Evolutionary conservation across 2,329 filamentous ascomycete species (phyloP).

Genomic region (Aureobasidium melanogenum): DNA sequence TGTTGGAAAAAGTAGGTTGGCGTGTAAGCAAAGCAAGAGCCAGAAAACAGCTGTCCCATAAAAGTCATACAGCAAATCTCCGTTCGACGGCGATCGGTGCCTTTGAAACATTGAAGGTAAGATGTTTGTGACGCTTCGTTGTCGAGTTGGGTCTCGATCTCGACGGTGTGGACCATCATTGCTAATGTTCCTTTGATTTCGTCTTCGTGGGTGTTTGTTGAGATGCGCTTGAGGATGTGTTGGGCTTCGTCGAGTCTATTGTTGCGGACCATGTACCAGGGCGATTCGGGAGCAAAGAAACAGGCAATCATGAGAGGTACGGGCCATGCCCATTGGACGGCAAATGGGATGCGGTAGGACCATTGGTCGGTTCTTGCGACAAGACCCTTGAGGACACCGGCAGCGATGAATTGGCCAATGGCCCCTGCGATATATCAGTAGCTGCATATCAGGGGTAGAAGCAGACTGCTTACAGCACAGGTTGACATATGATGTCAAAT

Average conservation of each 20-base stretch:
- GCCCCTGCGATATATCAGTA: constrained; percentile 26
- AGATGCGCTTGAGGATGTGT: constrained; percentile 26
- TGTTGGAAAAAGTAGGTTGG: constrained; percentile 31
- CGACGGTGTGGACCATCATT: constrained; percentile 31
- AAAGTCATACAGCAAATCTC: constrained; percentile 37
- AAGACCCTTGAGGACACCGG: constrained; percentile 31
- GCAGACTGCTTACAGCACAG: constrained; percentile 39
- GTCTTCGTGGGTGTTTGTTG: constrained; percentile 17
- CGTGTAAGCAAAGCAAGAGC: constrained; percentile 34
- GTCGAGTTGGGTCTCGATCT: constrained; percentile 22
- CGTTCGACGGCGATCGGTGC: constrained; percentile 34
- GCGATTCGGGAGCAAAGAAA: constrained; percentile 26
- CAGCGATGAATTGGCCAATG: constrained; percentile 50
- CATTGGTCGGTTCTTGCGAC: constrained; percentile 28
- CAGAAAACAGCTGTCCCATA: constrained; percentile 34
- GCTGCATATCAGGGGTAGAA: background rate
- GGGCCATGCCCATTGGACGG: constrained; percentile 37
- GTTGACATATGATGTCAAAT: constrained; percentile 52
- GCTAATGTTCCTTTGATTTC: constrained; percentile 16
- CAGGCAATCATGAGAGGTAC: constrained; percentile 30
- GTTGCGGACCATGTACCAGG: constrained; percentile 28
- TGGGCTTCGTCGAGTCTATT: constrained; percentile 28
- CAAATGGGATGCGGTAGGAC: constrained; percentile 38
- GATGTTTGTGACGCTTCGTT: constrained; percentile 24
- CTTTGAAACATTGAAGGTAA: constrained; percentile 33